Evolutionary conservation across 73 alveolate genomes (phyloP).

Genomic region (Loxodes magnus): DNA sequence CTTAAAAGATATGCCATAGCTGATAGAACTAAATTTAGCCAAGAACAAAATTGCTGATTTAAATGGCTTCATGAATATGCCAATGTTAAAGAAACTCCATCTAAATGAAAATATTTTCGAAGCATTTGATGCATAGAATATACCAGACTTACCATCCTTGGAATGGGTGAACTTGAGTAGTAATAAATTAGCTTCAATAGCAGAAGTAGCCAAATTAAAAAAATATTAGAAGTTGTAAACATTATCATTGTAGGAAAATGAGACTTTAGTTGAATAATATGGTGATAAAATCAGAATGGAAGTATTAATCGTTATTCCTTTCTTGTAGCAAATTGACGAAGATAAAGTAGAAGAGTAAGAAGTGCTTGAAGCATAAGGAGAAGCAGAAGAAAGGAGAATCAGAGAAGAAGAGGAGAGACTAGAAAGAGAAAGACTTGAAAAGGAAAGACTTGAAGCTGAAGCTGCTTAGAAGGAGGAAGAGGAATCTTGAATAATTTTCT

Average conservation of each 20-base stretch:
- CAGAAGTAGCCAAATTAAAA: constrained; percentile 25
- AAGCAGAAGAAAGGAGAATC: constrained; percentile 26
- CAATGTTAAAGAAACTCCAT: constrained; percentile 41
- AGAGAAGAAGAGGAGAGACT: constrained; percentile 31
- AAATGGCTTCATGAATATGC: constrained; percentile 28
- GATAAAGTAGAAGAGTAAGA: constrained; percentile 37
- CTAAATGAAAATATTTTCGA: constrained; percentile 32
- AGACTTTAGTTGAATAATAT: constrained; percentile 41
- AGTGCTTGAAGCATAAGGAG: constrained; percentile 42
- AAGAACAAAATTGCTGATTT: constrained; percentile 46
- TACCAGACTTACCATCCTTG: constrained; percentile 40
- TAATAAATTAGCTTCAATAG: constrained; percentile 39
- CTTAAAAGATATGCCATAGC: constrained; percentile 20
- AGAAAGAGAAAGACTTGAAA: too few relatives aligned
- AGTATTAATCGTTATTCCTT: constrained; percentile 39
- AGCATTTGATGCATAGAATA: constrained; percentile 9
- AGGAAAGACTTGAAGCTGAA: constrained; percentile 24
- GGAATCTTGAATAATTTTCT: too few relatives aligned
- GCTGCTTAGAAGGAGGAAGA: constrained; percentile 35
- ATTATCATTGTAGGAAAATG: constrained; percentile 29
- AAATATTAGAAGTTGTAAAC: constrained; percentile 34
- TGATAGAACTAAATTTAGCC: constrained; percentile 52
- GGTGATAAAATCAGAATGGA: constrained; percentile 53
- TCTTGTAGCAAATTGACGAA: constrained; percentile 35
- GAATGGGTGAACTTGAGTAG: constrained; percentile 48